Percentiles rank a stretch among this genome's conserved stretches.
Evolutionary conservation across 1,284 basidiomycete species (phyloP).

Genomic region (Ceratobasidium theobromae): DNA sequence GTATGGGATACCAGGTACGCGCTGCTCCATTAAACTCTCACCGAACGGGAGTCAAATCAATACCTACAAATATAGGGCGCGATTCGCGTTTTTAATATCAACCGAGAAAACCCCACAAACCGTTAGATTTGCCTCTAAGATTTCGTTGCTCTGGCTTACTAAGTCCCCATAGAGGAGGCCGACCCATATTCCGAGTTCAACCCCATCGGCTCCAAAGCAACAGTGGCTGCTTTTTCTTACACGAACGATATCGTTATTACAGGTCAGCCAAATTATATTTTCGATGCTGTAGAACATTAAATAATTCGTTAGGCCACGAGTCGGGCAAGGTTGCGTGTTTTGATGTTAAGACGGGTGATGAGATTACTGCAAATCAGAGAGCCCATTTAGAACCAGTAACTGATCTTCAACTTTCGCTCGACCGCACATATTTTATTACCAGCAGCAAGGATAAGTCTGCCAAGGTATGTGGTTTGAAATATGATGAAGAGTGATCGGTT

Average conservation of each 20-base stretch:
- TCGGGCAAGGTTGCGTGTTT: conserved; percentile 92
- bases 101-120: conserved; percentile 73
- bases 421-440: conserved; percentile 94
- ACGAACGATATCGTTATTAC: conserved; percentile 83
- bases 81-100: conserved; percentile 89
- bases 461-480: conserved; percentile 57
- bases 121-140: conserved; percentile 53
- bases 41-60: not conserved
- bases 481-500: not conserved
- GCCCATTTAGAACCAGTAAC: conserved; percentile 85
- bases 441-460: conserved; percentile 97
- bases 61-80: conserved; percentile 48
- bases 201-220: conserved; percentile 92
- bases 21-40: conserved; percentile 22
- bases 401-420: conserved; percentile 88
- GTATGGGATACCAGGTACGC: conserved; percentile 76
- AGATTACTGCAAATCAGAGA: conserved; percentile 76
- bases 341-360: conserved; percentile 85
- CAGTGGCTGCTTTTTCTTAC: conserved; percentile 89
- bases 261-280: conserved; percentile 42
- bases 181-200: conserved; percentile 80
- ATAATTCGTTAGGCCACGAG: conserved; percentile 63
- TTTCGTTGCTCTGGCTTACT: not conserved
- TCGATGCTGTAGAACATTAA: not conserved
- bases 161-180: conserved; percentile 57